A percentile compares a stretch with the other conserved stretches of the same genome.
Evolutionary conservation across 257 asterid species (phyloP).

Genomic region (Asclepias syriaca): DNA sequence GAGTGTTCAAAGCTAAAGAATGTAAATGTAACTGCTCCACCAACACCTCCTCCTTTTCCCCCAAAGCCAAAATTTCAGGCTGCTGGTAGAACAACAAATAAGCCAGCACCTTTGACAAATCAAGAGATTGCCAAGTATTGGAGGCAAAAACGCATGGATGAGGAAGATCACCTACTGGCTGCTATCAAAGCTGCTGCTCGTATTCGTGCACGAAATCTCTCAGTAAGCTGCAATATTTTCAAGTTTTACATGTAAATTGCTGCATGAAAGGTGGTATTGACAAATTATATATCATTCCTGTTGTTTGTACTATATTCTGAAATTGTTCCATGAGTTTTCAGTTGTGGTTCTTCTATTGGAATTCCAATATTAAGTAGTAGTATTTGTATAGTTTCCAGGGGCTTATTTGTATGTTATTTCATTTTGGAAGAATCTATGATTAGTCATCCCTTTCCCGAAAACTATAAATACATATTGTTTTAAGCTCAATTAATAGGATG

Average conservation of each 20-base stretch:
- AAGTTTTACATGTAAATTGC: not conserved
- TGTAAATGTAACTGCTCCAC: constrained; percentile 5
- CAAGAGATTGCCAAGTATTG: constrained; percentile 51
- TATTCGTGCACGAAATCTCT: constrained; percentile 36
- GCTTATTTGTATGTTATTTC: not conserved
- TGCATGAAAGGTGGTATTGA: not conserved
- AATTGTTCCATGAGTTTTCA: not conserved
- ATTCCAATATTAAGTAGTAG: not conserved
- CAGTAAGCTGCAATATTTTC: constrained; percentile 23
- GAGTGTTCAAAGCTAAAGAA: constrained; percentile 5
- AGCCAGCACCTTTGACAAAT: constrained; percentile 37
- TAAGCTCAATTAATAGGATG: not conserved
- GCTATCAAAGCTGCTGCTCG: constrained; percentile 66
- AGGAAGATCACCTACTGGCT: constrained; percentile 57
- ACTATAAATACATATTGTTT: not conserved
- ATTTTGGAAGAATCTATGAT: not conserved
- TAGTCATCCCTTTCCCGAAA: not conserved
- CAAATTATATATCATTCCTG: not conserved
- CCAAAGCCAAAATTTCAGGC: constrained; percentile 7
- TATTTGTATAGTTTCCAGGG: not conserved
- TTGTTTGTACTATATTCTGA: not conserved
- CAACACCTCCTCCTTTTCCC: constrained; percentile 23
- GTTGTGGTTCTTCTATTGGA: constrained; percentile 1
- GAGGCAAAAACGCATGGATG: constrained; percentile 43
- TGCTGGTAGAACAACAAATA: constrained; percentile 11